Evolutionary conservation across 805 yeast species (phyloP).

Genomic region (Lachancea lanzarotensis): DNA sequence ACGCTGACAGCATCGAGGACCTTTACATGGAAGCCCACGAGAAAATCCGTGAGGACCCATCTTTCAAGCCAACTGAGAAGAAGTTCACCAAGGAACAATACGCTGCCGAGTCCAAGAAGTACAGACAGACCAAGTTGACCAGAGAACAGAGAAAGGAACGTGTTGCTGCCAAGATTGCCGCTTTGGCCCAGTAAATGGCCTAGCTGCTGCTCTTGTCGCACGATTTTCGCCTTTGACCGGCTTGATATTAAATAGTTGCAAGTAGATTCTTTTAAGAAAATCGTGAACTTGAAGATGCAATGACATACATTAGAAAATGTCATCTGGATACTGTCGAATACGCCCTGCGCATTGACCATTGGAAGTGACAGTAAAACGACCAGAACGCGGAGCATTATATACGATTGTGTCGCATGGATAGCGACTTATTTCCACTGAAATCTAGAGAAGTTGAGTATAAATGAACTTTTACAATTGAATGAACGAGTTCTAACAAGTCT

Average conservation of each 20-base stretch:
- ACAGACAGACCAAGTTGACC: conserved; percentile 83
- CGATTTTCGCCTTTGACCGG: background rate
- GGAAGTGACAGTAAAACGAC: no score
- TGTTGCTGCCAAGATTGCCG: conserved; percentile 91
- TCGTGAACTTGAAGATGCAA: background rate
- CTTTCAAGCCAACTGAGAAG: conserved; percentile 81
- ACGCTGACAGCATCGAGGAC: conserved; percentile 95
- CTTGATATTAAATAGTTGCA: background rate
- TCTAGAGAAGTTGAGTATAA: no score
- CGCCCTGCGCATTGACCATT: no score
- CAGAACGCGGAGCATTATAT: background rate
- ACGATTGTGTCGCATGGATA: background rate
- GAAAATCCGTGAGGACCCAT: conserved; percentile 93
- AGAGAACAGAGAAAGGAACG: conserved; percentile 84
- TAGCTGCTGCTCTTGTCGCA: background rate
- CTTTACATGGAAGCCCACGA: conserved; percentile 91
- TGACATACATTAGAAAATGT: no score
- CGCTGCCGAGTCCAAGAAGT: conserved; percentile 94
- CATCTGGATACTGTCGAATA: no score
- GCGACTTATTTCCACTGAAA: no score
- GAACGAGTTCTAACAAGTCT: no score
- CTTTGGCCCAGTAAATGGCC: conserved; percentile 46
- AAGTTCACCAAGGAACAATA: conserved; percentile 96
- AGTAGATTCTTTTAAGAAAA: background rate
- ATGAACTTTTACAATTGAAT: no score